Base-by-base conservation (phyloP, 208 protist species). In the Acanthamoeba sp. region DNA sequence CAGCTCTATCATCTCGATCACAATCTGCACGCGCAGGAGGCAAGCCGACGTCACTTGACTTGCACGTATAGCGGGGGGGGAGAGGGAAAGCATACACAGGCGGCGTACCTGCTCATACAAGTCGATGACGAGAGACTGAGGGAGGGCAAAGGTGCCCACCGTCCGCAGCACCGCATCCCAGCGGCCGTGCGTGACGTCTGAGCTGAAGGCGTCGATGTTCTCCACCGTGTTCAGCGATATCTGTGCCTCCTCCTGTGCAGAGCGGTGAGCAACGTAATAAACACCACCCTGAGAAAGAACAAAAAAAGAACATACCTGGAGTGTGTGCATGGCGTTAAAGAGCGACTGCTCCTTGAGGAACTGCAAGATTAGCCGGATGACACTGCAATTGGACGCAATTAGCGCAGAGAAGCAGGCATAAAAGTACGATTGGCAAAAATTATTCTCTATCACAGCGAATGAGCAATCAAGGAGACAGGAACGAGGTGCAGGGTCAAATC, bases 281-380 rank as follows among this genome's bases (percentile, higher is more conserved):
- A 22, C 52, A 59, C 52, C 12, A 59, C 1, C 18, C 16, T 89
- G 10, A 27, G 45, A 55, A 27, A 6, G n/a, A 32, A 71, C 34
- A 71, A 38, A 38, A 36, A 82, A 52, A 24, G 3, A 29, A 40
- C 9, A 14, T 89, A 94, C 92, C 92, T 94, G 92, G 0, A 95
- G 69, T 40, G 85, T 71, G n/a, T 55, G 48, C 93, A 95, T 55
- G 14, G 93, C 29, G 20, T 80, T 73, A 38, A 59, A 92, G 34
- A 95, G 84, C n/a, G 59, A 80, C 42, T 92, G 14, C 71, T 95
- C 93, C 59, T 95, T 95, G 10, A 90, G 32, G 64, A 95, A 95
- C 48, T 95, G 93, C 42, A 95, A 45, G n/a, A 95, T 92, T 12
- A 95, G 93, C 32, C 93, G 93, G 45, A 95, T 82, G 32, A 95